Conservation (phyloP, 1,284 basidiomycete species). For the Mixia osmundae region DNA sequence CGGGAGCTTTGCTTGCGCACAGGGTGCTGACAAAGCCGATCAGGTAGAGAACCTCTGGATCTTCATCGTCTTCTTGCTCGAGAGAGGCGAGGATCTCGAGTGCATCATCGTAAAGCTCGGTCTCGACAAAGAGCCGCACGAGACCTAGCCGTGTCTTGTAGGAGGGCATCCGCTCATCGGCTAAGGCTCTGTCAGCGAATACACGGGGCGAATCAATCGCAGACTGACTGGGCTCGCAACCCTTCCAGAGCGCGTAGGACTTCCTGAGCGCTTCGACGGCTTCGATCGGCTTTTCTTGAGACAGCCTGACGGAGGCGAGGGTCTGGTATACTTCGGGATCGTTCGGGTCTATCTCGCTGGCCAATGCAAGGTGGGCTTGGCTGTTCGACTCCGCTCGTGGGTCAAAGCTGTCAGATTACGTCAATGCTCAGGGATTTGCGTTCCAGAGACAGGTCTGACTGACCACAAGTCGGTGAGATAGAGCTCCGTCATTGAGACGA, state of each 20-base stretch:
- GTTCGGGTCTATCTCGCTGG: constrained; percentile 43
- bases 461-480: constrained; percentile 94
- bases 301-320: constrained; percentile 69
- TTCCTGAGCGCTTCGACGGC: constrained; percentile 43
- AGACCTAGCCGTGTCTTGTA: constrained; percentile 48
- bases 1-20: not conserved
- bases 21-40: constrained; percentile 36
- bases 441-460: constrained; percentile 17
- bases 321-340: constrained; percentile 60
- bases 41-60: constrained; percentile 82
- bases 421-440: not conserved
- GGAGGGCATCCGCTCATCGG: constrained; percentile 45
- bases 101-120: constrained; percentile 42
- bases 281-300: constrained; percentile 59
- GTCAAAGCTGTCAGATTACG: constrained; percentile 36
- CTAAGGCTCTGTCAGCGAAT: constrained; percentile 22
- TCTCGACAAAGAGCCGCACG: constrained; percentile 62
- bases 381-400: constrained; percentile 54
- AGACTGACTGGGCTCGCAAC: constrained; percentile 38
- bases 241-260: constrained; percentile 49
- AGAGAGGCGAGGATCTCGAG: constrained; percentile 53
- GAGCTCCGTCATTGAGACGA: constrained; percentile 79
- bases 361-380: constrained; percentile 45
- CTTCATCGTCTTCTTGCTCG: constrained; percentile 59
- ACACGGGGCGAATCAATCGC: not conserved